Evolutionary conservation across 495 filamentous ascomycete species (phyloP).

Genomic region (Penicillium diatomitis): DNA sequence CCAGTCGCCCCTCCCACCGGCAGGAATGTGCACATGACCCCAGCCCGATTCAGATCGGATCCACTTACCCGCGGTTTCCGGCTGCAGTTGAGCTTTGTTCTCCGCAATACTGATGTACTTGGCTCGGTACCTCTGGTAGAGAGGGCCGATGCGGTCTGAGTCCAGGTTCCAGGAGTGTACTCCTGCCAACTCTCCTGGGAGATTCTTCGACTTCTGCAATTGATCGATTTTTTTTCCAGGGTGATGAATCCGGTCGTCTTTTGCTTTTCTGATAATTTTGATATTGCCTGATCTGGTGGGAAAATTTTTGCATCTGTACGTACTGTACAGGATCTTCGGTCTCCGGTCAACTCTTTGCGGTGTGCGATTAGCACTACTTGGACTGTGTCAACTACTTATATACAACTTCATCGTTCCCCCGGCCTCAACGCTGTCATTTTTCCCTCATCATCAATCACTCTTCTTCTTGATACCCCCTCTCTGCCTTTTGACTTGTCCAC

Average conservation of each 20-base stretch:
- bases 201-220: too few species aligned
- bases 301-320: background rate
- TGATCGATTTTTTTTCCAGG: too few species aligned
- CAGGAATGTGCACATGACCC: conserved; percentile 2
- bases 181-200: too few species aligned
- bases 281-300: background rate
- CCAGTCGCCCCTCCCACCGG: background rate
- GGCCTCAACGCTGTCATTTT: background rate
- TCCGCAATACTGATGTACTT: background rate
- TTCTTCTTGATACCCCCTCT: background rate
- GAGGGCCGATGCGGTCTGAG: too few species aligned
- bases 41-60: background rate
- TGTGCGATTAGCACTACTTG: background rate
- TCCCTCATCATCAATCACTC: background rate
- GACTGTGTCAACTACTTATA: background rate
- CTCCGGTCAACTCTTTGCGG: background rate
- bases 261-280: too few species aligned
- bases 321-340: background rate
- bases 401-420: background rate
- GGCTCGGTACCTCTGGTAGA: too few species aligned
- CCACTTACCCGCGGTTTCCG: background rate
- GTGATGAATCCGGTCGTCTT: too few species aligned
- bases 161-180: too few species aligned
- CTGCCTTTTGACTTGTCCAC: background rate
- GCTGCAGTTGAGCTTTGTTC: background rate